These are phyloP conservation scores for Croton laevigatus DNA, from an alignment of 441 rosid genomes.

Conservation along the genomic window DNA sequence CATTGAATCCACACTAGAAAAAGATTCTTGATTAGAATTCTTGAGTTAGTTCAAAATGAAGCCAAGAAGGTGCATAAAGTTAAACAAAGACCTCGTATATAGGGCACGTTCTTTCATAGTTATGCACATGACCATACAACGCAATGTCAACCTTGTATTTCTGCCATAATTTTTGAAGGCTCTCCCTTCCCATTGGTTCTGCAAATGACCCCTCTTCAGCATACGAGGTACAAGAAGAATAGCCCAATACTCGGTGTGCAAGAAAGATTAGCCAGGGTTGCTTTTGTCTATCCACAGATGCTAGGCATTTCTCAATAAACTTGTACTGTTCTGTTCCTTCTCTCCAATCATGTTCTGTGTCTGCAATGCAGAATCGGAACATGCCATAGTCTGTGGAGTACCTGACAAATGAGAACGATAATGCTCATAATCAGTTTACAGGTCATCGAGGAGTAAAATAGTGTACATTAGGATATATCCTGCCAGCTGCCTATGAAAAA, in stretches of 20 bases:
- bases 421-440: not conserved
- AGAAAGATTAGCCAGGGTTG: conserved; percentile 90
- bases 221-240: conserved; percentile 53
- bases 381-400: conserved; percentile 82
- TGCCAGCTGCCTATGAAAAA: too few relatives aligned
- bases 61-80: not conserved
- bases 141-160: conserved; percentile 83
- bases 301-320: conserved; percentile 70
- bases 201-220: conserved; percentile 64
- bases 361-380: conserved; percentile 82
- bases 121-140: conserved; percentile 74
- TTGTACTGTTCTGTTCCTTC: conserved; percentile 79
- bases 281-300: conserved; percentile 68
- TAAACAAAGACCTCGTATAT: conserved; percentile 60
- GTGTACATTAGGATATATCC: too few relatives aligned
- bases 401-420: conserved; percentile 32
- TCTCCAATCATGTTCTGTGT: conserved; percentile 87
- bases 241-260: conserved; percentile 87
- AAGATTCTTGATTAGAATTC: not conserved
- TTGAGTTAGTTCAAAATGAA: not conserved
- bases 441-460: not conserved
- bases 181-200: conserved; percentile 84
- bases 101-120: conserved; percentile 84
- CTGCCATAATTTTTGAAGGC: conserved; percentile 85
- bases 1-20: not conserved